phyloP scores from a whole-genome alignment of 2,329 filamentous ascomycete genomes.

The Venturia asperata region DNA sequence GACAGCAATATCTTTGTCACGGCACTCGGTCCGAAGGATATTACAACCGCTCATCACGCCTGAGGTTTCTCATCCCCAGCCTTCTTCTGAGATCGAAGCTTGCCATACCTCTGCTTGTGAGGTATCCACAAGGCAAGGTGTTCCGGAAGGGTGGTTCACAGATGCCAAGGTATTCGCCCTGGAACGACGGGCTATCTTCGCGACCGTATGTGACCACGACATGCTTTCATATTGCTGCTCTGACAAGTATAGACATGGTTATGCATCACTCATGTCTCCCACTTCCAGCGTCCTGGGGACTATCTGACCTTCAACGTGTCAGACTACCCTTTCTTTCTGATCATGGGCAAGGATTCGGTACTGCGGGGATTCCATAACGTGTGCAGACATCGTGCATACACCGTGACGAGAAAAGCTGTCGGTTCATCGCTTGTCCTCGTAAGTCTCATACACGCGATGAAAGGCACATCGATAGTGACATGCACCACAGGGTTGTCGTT shows the following conservation, averaged over 20 bases:
- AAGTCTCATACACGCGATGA: slow-evolving; percentile 37
- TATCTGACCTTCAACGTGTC: slow-evolving; percentile 33
- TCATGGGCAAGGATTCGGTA: slow-evolving; percentile 32
- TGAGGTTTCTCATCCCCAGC: background rate
- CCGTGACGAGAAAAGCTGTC: slow-evolving; percentile 33
- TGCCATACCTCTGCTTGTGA: background rate
- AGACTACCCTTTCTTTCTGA: slow-evolving; percentile 36
- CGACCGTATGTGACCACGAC: slow-evolving; percentile 32
- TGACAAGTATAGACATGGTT: slow-evolving; percentile 31
- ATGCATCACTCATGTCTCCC: slow-evolving; percentile 31
- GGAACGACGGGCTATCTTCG: slow-evolving; percentile 45
- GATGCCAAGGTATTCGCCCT: slow-evolving; percentile 40
- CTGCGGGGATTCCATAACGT: slow-evolving; percentile 41
- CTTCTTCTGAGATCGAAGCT: background rate
- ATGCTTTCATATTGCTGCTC: background rate
- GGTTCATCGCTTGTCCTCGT: slow-evolving; percentile 36
- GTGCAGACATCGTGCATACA: slow-evolving; percentile 41
- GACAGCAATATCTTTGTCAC: background rate
- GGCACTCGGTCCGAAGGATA: background rate
- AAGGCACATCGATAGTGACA: background rate
- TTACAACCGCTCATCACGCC: background rate
- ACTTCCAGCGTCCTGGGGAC: slow-evolving; percentile 32
- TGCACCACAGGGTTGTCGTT: slow-evolving; percentile 32
- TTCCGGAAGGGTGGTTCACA: slow-evolving; percentile 32
- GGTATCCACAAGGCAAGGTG: background rate